phyloP scores from a whole-genome alignment of 768 basidiomycete genomes.

The Hericium rajendrae region DNA sequence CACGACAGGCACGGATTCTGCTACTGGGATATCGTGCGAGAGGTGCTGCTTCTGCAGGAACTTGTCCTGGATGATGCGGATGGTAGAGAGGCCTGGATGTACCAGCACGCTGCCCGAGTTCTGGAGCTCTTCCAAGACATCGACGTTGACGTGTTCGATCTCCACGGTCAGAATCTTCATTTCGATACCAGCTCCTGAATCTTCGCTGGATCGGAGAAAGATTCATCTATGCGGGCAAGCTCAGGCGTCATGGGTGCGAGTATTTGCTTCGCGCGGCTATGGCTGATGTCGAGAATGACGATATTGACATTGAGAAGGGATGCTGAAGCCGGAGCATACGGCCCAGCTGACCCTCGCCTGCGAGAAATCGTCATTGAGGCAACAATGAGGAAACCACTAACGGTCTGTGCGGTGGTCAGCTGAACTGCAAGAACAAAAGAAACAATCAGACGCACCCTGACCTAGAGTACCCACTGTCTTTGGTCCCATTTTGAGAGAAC shows the following conservation, averaged over 20 bases:
- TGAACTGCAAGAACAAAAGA: neutral
- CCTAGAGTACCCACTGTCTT: slow-evolving; percentile 27
- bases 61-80: slow-evolving; percentile 77
- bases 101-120: slow-evolving; percentile 24
- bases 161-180: slow-evolving; percentile 87
- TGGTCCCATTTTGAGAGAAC: neutral
- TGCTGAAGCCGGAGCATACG: slow-evolving; percentile 90
- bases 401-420: neutral
- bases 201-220: slow-evolving; percentile 70
- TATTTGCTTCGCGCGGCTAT: slow-evolving; percentile 86
- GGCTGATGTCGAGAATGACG: slow-evolving; percentile 75
- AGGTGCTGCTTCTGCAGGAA: slow-evolving; percentile 53
- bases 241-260: slow-evolving; percentile 41
- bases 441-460: slow-evolving; percentile 22
- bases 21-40: slow-evolving; percentile 40
- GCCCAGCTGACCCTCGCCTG: slow-evolving; percentile 90
- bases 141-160: slow-evolving; percentile 90
- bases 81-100: slow-evolving; percentile 75
- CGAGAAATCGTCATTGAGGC: neutral
- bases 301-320: slow-evolving; percentile 78
- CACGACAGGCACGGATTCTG: slow-evolving; percentile 54
- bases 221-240: slow-evolving; percentile 71
- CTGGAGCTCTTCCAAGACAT: slow-evolving; percentile 56
- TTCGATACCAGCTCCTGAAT: slow-evolving; percentile 71
- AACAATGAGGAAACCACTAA: neutral